Conservation (phyloP, 768 basidiomycete species). For the Pleurotus cornucopiae region DNA sequence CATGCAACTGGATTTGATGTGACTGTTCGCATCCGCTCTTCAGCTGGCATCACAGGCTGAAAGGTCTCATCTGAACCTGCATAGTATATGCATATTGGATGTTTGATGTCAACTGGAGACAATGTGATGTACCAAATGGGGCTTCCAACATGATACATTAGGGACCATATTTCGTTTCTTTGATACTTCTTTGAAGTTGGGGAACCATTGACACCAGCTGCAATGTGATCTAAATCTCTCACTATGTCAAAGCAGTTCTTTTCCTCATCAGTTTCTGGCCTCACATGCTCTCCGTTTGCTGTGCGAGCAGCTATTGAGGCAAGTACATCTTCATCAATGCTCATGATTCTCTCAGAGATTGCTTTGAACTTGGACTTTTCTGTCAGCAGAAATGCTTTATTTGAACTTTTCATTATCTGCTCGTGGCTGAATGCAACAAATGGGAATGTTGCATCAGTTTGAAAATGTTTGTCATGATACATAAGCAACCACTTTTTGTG, state of each 20-base stretch:
- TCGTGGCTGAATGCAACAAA: conserved; percentile 34
- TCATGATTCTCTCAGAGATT: conserved; percentile 13
- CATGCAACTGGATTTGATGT: conserved; percentile 22
- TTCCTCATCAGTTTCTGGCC: conserved; percentile 14
- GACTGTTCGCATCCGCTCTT: conserved; percentile 9
- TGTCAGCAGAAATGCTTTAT: conserved; percentile 15
- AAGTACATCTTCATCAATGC: conserved; percentile 12
- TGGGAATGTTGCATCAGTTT: conserved; percentile 29
- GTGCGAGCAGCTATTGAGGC: conserved; percentile 8
- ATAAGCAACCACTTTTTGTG: conserved; percentile 26
- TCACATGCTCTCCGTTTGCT: conserved; percentile 6
- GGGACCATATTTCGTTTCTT: conserved; percentile 1
- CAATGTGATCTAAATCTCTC: conserved; percentile 15
- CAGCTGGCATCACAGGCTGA: conserved; percentile 9
- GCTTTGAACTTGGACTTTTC: conserved; percentile 14
- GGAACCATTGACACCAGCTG: conserved; percentile 17
- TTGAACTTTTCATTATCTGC: conserved; percentile 24
- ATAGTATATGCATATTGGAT: conserved; percentile 25
- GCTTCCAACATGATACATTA: neutral
- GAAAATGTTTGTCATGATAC: conserved; percentile 38
- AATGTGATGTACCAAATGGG: neutral
- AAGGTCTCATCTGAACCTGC: conserved; percentile 21
- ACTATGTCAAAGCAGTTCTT: conserved; percentile 19
- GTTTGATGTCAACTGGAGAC: conserved; percentile 2
- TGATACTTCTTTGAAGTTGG: conserved; percentile 17